Evolutionary conservation across 164 flowering plant genomes (phyloP), one percentile per base, ranked within the genome.

Genomic region (Vitis rupestris): DNA sequence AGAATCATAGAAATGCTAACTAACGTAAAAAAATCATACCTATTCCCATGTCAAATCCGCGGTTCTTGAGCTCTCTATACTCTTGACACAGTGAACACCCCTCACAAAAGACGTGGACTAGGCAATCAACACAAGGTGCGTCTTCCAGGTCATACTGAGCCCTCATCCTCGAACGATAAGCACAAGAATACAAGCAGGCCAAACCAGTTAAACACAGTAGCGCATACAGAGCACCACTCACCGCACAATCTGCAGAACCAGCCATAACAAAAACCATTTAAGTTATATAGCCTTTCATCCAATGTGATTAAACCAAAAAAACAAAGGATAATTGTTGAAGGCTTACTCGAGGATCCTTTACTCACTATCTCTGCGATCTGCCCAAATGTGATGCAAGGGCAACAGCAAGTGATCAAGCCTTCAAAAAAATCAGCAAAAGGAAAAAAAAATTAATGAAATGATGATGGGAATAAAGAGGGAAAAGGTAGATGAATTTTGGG

Each of bases 351-450:
- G 1, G 77, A 58, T 12, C 87, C 85, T 63, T 57, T 70, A 66
- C 74, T 73, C 44, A 81, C 67, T 1, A 84, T 79, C 72, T 82
- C 87, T 44, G 83, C 79, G 58, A 84, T 82, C 73, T 80, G 84
- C 52, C 86, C 88, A 52, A 84, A 84, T 12, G 86, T 84, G 70
- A 86, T 72, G 72, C 88, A 86, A 11, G 88, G 87, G 68, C 90
- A 87, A 61, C 74, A 64, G 66, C 71, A 70, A 55, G 90, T 82
- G 63, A 87, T 70, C 19, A 82, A 68, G 68, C 82, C 82, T 82
- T 23, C 0, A 7, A 10, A 27, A 19, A 30, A 64, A 63, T 50
- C 16, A 64, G 52, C 7, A 10, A 12, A 48, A 59, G 30, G 1
- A 3, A 1, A 23, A 53, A 19, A 48, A 50, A 9, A 8, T 0